Conservation (phyloP, 116 monocot species). For the Zostera marina region DNA sequence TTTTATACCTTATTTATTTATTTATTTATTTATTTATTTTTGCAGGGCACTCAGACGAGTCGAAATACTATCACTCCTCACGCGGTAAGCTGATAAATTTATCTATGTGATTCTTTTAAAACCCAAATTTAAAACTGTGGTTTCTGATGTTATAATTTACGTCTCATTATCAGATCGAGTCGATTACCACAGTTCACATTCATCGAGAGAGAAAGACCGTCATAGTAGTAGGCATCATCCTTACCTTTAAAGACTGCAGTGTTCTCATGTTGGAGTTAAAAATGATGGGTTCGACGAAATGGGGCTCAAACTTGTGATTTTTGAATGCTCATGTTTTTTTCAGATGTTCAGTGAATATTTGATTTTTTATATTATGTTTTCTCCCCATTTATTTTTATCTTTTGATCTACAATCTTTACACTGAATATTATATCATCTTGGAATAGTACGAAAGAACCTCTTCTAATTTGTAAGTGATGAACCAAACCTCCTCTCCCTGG, state of each 20-base stretch:
- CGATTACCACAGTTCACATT: slow-evolving; percentile 39
- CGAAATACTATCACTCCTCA: slow-evolving; percentile 39
- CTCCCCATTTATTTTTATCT: too few relatives aligned
- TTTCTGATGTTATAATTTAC: neutral
- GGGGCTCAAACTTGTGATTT: neutral
- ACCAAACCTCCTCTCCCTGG: too few relatives aligned
- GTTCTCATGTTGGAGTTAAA: too few relatives aligned
- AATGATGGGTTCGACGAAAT: too few relatives aligned
- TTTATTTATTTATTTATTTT: neutral
- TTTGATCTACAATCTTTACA: too few relatives aligned
- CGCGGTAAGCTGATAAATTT: slow-evolving; percentile 20
- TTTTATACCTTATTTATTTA: neutral
- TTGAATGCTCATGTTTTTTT: too few relatives aligned
- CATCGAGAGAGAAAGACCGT: slow-evolving; percentile 53
- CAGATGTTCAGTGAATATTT: too few relatives aligned
- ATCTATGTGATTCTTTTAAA: neutral
- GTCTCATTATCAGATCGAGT: slow-evolving; percentile 19
- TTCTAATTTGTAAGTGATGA: too few relatives aligned
- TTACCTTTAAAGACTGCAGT: slow-evolving; percentile 11
- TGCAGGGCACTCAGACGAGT: slow-evolving; percentile 45
- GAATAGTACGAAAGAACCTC: too few relatives aligned
- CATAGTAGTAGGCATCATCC: slow-evolving; percentile 43
- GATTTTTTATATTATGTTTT: too few relatives aligned
- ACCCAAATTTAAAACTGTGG: neutral
- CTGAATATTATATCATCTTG: too few relatives aligned